Evolutionary conservation across 2,329 filamentous ascomycete species (phyloP).

Genomic region (Penicillium sp.): DNA sequence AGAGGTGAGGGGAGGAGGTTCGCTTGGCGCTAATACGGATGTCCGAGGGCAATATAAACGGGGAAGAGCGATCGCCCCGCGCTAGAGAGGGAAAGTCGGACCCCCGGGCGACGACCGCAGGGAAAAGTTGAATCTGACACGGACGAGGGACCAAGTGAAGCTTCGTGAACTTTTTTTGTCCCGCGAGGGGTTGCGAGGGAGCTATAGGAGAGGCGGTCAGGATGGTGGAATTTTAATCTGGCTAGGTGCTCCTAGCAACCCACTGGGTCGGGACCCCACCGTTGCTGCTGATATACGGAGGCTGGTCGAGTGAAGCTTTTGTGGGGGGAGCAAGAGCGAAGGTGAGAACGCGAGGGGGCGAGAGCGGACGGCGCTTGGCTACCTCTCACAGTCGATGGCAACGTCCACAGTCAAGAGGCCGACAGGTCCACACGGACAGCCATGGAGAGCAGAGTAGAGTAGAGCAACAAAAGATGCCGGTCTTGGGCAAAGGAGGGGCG

Average conservation of each 20-base stretch:
- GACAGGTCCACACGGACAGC: not conserved
- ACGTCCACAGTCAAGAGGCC: conserved; percentile 3
- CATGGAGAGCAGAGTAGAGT: conserved; percentile 2
- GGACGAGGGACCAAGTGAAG: conserved; percentile 5
- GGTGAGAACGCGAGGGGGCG: not conserved
- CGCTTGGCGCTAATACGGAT: not conserved
- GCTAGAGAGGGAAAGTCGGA: conserved; percentile 6
- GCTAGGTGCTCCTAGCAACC: conserved; percentile 19
- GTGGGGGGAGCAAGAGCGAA: conserved; percentile 1
- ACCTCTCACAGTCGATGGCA: not conserved
- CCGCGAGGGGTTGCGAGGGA: conserved; percentile 2
- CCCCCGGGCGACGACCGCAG: conserved; percentile 2
- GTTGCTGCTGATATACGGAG: conserved; percentile 22
- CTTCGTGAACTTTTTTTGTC: conserved; percentile 12
- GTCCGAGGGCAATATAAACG: not conserved
- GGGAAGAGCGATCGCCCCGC: conserved; percentile 15
- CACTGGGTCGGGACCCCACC: conserved; percentile 23
- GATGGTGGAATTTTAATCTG: conserved; percentile 20
- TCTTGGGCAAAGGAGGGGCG: conserved; percentile 19
- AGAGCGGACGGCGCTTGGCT: not conserved
- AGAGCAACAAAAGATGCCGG: conserved; percentile 1
- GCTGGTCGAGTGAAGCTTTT: conserved; percentile 14
- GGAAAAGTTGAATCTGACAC: conserved; percentile 7
- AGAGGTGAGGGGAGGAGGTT: conserved; percentile 1
- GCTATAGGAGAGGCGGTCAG: conserved; percentile 26